These are phyloP conservation scores for Gynandropsis gynandra DNA, from an alignment of 345 rosid species.

Conservation along the genomic window DNA sequence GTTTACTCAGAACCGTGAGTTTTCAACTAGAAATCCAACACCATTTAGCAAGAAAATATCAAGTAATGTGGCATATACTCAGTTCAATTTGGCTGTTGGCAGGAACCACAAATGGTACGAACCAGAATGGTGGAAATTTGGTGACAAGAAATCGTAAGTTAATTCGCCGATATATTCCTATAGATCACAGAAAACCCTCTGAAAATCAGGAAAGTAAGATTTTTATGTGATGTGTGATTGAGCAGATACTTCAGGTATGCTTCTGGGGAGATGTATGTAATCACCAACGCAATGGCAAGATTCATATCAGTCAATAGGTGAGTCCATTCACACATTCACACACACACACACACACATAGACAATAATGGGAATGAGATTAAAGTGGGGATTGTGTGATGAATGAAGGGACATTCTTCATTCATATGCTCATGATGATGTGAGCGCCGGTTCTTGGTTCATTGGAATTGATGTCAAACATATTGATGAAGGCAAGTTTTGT, in stretches of 20 bases:
- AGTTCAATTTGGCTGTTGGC: constrained; percentile 16
- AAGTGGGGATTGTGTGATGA: background rate
- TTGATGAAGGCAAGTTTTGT: constrained; percentile 65
- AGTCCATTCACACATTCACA: constrained; percentile 9
- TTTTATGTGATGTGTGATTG: constrained; percentile 3
- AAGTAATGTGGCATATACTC: background rate
- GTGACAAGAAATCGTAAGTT: constrained; percentile 70
- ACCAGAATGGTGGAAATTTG: constrained; percentile 98
- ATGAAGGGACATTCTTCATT: constrained; percentile 50
- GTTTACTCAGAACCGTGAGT: constrained; percentile 73
- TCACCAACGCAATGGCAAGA: constrained; percentile 59
- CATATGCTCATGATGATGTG: constrained; percentile 67
- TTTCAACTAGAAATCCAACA: constrained; percentile 4
- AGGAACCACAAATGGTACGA: constrained; percentile 75
- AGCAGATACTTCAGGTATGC: constrained; percentile 74
- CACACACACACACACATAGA: background rate
- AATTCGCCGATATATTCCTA: background rate
- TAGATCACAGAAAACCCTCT: too few species aligned
- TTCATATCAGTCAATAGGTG: constrained; percentile 65
- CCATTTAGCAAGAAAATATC: background rate
- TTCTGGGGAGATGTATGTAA: constrained; percentile 69
- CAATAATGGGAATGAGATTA: constrained; percentile 7
- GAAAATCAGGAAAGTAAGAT: background rate
- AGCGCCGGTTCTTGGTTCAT: constrained; percentile 77
- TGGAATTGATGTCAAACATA: constrained; percentile 59